Base-by-base conservation (phyloP, 139 green algal species). In the Picochlorum sp. region DNA sequence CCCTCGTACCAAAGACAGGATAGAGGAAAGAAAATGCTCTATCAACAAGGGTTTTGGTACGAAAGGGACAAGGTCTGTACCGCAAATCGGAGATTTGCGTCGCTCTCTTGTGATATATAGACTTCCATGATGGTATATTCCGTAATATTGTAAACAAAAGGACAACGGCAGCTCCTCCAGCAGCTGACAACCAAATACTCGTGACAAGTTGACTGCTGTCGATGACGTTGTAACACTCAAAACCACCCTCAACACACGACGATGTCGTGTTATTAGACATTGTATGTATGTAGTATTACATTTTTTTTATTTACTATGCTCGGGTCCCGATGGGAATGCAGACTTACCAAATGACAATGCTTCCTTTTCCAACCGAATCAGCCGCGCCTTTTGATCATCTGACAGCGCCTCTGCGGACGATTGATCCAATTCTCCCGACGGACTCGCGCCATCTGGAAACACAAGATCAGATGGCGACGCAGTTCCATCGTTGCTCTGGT, bases 41-140 rank as follows among this genome's bases (percentile, higher is more conserved):
- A 28, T 18, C 20, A 30, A 26, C 20, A 34, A 0, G 6, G 20
- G 21, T 20, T 7, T 16, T 26, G 20, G 13, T 26, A 11, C 52
- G 20, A 16, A 62, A 28, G 8, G 56, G 56, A n/a, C 26, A 2
- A 20, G 56, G 56, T 24, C 56, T 18, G 14, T 18, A 62, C 1
- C 41, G 15, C 15, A 62, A 45, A 45, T 62, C 26, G 9, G 56
- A 45, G 11, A 62, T 62, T 62, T 62, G 56, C 15, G 47, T 54
- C 47, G 47, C 47, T 54, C 47, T 54, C 47, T 54, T 54, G 47
- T 54, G 47, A 54, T 54, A 54, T 7, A 54, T 54, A 8, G 47
- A 8, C 47, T 54, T 54, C 47, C 47, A 54, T 26, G 47, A 54
- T 21, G 16, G 11, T 26, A 54, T 9, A 54, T 54, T 54, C 47